Evolutionary conservation across 345 rosid genomes (phyloP), one percentile per base, ranked within the genome.

Genomic region (Eutrema heterophyllum): DNA sequence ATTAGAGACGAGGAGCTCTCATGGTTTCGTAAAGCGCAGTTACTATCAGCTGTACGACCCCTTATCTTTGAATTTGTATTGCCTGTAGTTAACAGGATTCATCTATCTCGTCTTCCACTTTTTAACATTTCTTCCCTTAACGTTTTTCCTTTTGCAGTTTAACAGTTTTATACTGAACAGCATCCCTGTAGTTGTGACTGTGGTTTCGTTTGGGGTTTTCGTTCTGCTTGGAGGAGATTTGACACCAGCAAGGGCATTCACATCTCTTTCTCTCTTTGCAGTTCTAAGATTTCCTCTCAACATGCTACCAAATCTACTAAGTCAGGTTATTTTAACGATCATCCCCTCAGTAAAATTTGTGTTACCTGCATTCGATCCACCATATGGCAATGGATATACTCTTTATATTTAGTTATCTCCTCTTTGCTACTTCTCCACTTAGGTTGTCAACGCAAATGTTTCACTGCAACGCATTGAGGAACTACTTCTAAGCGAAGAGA

Each of bases 171-270:
- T 90, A 59, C 80, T 95, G 40, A 92, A 90, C 84, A 92, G 96
- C 86, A 82, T 92, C 68, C 97, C 99, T 0, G 91, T 92, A 61
- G 76, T 88, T 27, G 97, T 90, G 75, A 89, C 97, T 0, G 96
- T 90, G 51, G 79, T 85, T 81, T 92, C 97, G 70, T 95, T 95
- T 81, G 97, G 97, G 72, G 74, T 84, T 71, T 92, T 88, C 75
- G 91, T 97, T 79, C 68, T 89, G 81, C 90, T 92, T 71, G 99
- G 99, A 53, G 99, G 99, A 70, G 90, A 87, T 74, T 77, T 95
- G 77, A 95, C 99, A 54, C 97, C 97, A 46, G 92, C 97, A 12
- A 88, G 89, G 71, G 97, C 99, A 68, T 95, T 95, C 82, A 92
- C 99, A 64, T 95, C 99, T 30, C 96, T 95, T 41, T 95, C 99